These are phyloP conservation scores for Saussurea involucrata DNA, from an alignment of 129 eudicot species.

Conservation along the genomic window DNA sequence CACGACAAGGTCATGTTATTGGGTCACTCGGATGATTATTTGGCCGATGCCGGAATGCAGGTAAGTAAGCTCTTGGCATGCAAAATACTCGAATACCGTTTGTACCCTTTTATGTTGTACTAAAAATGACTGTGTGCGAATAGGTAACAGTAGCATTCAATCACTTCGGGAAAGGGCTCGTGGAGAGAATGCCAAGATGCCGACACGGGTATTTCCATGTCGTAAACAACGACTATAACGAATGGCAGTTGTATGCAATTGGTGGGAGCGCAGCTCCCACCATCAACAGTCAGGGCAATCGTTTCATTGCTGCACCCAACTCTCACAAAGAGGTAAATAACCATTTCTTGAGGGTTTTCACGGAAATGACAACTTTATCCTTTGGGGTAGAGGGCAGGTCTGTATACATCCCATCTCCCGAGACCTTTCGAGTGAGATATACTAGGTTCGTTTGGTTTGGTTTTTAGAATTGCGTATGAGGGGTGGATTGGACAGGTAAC, in stretches of 20 bases:
- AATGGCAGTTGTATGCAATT: constrained; percentile 87
- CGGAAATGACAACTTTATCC: too few relatives aligned
- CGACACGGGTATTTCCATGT: constrained; percentile 90
- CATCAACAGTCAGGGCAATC: constrained; percentile 90
- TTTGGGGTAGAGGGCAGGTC: background rate
- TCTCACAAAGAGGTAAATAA: constrained; percentile 69
- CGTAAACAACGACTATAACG: constrained; percentile 80
- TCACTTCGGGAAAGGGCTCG: constrained; percentile 69
- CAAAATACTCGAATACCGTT: background rate
- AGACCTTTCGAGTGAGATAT: background rate
- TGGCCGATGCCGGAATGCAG: constrained; percentile 88
- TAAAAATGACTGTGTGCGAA: background rate
- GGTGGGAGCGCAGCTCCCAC: constrained; percentile 98
- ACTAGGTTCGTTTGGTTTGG: background rate
- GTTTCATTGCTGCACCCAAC: constrained; percentile 62
- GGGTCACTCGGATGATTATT: constrained; percentile 68
- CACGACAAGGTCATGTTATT: constrained; percentile 84
- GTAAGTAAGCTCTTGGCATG: constrained; percentile 44
- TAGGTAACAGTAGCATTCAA: constrained; percentile 92
- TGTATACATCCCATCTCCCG: background rate
- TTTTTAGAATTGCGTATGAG: background rate
- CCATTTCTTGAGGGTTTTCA: background rate
- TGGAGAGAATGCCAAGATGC: constrained; percentile 87
- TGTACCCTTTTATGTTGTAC: background rate
- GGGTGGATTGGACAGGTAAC: constrained; percentile 53